These are phyloP conservation scores for Teratosphaeria viscida DNA, from an alignment of 2,329 filamentous ascomycete species.

Conservation along the genomic window DNA sequence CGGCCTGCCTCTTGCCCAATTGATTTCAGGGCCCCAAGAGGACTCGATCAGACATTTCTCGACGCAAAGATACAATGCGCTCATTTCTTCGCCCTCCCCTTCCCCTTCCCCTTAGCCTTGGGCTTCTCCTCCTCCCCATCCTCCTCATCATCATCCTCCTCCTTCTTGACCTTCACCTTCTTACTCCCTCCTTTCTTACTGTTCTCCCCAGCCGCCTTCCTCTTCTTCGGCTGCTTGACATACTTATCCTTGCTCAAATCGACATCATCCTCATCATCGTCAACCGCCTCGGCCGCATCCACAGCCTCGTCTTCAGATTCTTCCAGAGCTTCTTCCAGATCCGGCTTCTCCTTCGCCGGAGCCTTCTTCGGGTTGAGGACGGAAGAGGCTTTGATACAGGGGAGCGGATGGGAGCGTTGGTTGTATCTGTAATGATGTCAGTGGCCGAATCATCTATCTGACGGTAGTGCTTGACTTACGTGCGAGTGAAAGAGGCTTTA, in stretches of 20 bases:
- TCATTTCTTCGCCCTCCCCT: background rate
- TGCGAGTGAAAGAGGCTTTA: slow-evolving; percentile 80
- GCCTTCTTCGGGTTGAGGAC: slow-evolving; percentile 62
- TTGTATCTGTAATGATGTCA: slow-evolving; percentile 57
- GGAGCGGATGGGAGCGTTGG: slow-evolving; percentile 70
- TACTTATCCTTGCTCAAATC: slow-evolving; percentile 93
- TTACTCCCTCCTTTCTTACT: slow-evolving; percentile 34
- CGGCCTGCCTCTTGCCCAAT: too few relatives aligned
- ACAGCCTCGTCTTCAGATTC: slow-evolving; percentile 64
- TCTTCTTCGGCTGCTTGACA: slow-evolving; percentile 81
- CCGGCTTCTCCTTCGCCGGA: slow-evolving; percentile 66
- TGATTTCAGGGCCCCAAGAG: too few relatives aligned
- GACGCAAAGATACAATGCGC: background rate
- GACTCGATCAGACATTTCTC: background rate
- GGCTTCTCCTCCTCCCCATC: slow-evolving; percentile 46
- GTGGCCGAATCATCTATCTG: background rate
- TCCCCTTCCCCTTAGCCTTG: slow-evolving; percentile 17
- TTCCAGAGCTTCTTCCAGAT: slow-evolving; percentile 92
- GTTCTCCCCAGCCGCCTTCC: slow-evolving; percentile 38
- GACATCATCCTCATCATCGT: slow-evolving; percentile 62
- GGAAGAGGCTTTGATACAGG: slow-evolving; percentile 88
- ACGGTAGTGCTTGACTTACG: slow-evolving; percentile 46
- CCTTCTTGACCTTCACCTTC: slow-evolving; percentile 31
- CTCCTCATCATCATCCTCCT: slow-evolving; percentile 27
- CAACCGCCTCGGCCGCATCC: slow-evolving; percentile 49